These are phyloP conservation scores for Neofusicoccum umdonicola DNA, from an alignment of 2,329 filamentous ascomycete genomes.

Conservation along the genomic window DNA sequence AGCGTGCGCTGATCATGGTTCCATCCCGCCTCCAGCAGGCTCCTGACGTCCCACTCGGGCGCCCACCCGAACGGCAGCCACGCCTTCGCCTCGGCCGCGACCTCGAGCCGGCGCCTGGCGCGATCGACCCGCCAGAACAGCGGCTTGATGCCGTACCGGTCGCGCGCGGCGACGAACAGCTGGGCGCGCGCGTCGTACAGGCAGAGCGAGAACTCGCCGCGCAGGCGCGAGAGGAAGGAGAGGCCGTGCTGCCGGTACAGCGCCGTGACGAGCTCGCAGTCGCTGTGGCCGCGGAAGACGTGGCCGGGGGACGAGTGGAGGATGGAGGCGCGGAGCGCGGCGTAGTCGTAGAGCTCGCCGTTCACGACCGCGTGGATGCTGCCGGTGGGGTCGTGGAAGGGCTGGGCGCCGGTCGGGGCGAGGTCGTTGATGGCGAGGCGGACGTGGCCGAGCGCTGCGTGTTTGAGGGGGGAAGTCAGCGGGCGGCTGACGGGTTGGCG, in stretches of 20 bases:
- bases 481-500: not conserved
- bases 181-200: slow-evolving; percentile 47
- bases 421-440: slow-evolving; percentile 30
- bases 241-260: slow-evolving; percentile 50
- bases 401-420: slow-evolving; percentile 25
- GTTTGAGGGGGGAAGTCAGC: not conserved
- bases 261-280: slow-evolving; percentile 54
- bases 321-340: slow-evolving; percentile 42
- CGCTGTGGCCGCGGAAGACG: slow-evolving; percentile 46
- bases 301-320: slow-evolving; percentile 35
- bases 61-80: slow-evolving; percentile 53
- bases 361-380: slow-evolving; percentile 57
- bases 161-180: slow-evolving; percentile 48
- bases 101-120: slow-evolving; percentile 37
- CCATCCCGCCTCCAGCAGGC: slow-evolving; percentile 46
- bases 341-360: slow-evolving; percentile 59
- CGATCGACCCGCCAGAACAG: slow-evolving; percentile 50
- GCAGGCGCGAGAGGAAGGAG: slow-evolving; percentile 46
- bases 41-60: slow-evolving; percentile 53
- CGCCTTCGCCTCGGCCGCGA: slow-evolving; percentile 56
- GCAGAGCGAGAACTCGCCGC: slow-evolving; percentile 56
- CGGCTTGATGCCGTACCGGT: slow-evolving; percentile 59
- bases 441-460: slow-evolving; percentile 26
- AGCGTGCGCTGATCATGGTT: slow-evolving; percentile 47
- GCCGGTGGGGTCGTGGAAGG: slow-evolving; percentile 24